These are phyloP conservation scores for Blastobotrys parvus DNA, from an alignment of 805 yeast genomes.

Conservation along the genomic window DNA sequence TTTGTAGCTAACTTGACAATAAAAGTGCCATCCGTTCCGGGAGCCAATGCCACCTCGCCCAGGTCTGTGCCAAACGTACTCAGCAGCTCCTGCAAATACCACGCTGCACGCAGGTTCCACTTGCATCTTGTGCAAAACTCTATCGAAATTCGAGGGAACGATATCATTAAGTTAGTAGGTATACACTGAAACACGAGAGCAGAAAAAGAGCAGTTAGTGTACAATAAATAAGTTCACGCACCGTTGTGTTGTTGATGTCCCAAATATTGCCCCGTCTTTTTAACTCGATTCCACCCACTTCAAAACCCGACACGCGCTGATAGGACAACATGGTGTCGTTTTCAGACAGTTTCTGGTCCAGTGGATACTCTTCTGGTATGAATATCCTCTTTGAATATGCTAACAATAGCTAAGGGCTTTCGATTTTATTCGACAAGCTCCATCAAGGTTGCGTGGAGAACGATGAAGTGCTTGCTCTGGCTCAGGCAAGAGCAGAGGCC, in stretches of 20 bases:
- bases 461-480: constrained; percentile 56
- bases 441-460: constrained; percentile 58
- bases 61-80: constrained; percentile 61
- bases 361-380: constrained; percentile 47
- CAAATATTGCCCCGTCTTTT: too few species aligned
- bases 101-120: constrained; percentile 82
- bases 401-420: too few species aligned
- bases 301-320: too few species aligned
- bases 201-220: too few species aligned
- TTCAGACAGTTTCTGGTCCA: constrained; percentile 72
- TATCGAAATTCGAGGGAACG: constrained; percentile 52
- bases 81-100: constrained; percentile 81
- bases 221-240: too few species aligned
- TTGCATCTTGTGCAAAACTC: constrained; percentile 76
- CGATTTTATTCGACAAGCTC: constrained; percentile 31
- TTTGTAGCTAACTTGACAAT: constrained; percentile 42
- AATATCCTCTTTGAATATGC: constrained; percentile 1
- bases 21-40: constrained; percentile 47
- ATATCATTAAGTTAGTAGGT: not conserved
- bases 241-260: too few species aligned
- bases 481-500: constrained; percentile 61
- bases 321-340: constrained; percentile 53
- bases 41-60: constrained; percentile 49
- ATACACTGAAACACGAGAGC: not conserved
- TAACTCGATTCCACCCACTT: too few species aligned